phyloP scores from a whole-genome alignment of 768 basidiomycete genomes.

The Guyanaporus albipodus region DNA sequence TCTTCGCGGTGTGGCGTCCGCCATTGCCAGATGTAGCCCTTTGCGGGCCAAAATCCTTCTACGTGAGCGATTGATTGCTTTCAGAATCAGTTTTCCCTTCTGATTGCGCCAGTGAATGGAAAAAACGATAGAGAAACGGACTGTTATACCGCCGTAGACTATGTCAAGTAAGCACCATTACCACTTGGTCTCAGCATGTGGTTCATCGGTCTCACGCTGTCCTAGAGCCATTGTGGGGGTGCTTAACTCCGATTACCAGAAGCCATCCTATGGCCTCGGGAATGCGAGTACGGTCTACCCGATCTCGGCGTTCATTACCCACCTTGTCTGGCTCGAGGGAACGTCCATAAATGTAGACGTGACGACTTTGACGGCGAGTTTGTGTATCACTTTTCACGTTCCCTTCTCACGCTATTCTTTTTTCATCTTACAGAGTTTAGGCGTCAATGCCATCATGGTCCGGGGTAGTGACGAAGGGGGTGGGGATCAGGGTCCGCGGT shows the following conservation, averaged over 20 bases:
- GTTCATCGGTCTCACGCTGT: slow-evolving; percentile 7
- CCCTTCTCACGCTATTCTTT: slow-evolving; percentile 7
- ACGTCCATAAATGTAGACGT: slow-evolving; percentile 61
- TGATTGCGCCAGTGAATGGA: slow-evolving; percentile 63
- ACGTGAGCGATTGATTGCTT: slow-evolving; percentile 44
- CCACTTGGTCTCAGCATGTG: slow-evolving; percentile 2
- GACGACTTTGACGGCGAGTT: slow-evolving; percentile 54
- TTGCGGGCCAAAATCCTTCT: slow-evolving; percentile 83
- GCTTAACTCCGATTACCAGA: slow-evolving; percentile 59
- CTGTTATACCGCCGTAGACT: slow-evolving; percentile 80
- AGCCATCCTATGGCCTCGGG: slow-evolving; percentile 50
- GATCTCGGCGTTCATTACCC: slow-evolving; percentile 77
- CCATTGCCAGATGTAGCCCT: slow-evolving; percentile 68
- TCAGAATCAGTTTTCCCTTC: not conserved
- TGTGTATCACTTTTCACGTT: not conserved
- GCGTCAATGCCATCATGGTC: slow-evolving; percentile 56
- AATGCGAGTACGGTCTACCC: slow-evolving; percentile 63
- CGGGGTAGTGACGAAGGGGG: slow-evolving; percentile 23
- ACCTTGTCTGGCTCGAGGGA: slow-evolving; percentile 73
- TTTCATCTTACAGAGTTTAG: slow-evolving; percentile 41
- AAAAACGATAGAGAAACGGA: slow-evolving; percentile 89
- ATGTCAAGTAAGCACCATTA: slow-evolving; percentile 55
- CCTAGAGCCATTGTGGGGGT: slow-evolving; percentile 64
- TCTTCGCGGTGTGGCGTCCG: slow-evolving; percentile 70
- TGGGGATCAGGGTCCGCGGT: slow-evolving; percentile 33